A percentile compares a stretch with the other conserved stretches of the same genome.
Conservation (phyloP, 306 rosid species). For the Vigna hirtella region DNA sequence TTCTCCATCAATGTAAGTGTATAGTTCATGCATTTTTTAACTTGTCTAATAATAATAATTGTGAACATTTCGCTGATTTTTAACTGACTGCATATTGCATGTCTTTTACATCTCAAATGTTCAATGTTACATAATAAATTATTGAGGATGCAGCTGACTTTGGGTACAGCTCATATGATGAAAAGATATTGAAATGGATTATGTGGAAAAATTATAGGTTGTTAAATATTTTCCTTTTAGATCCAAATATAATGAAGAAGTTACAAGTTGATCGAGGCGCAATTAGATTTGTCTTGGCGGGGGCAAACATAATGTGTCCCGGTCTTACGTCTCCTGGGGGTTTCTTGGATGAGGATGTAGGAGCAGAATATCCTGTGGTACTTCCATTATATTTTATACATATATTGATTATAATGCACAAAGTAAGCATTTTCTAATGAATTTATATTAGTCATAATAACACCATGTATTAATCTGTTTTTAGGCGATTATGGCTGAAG, state of each 20-base stretch:
- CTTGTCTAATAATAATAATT: constrained; percentile 6
- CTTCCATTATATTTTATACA: constrained; percentile 13
- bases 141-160: constrained; percentile 8
- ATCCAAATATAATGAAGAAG: constrained; percentile 92
- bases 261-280: constrained; percentile 97
- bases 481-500: constrained; percentile 99
- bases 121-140: neutral
- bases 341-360: constrained; percentile 83
- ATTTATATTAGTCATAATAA: constrained; percentile 33
- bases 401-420: constrained; percentile 21
- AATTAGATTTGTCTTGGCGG: constrained; percentile 89
- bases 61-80: neutral
- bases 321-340: constrained; percentile 99
- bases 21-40: constrained; percentile 30
- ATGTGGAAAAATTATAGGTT: constrained; percentile 27
- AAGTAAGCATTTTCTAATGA: constrained; percentile 28
- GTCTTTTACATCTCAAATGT: neutral
- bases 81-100: neutral
- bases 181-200: constrained; percentile 11
- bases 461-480: constrained; percentile 46
- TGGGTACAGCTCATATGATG: constrained; percentile 17
- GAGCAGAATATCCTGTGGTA: constrained; percentile 95
- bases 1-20: constrained; percentile 92
- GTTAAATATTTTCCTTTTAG: constrained; percentile 41
- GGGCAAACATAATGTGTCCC: constrained; percentile 99